These are phyloP conservation scores for Pestalotiopsis sp. DNA, from an alignment of 2,329 filamentous ascomycete species.

Conservation along the genomic window DNA sequence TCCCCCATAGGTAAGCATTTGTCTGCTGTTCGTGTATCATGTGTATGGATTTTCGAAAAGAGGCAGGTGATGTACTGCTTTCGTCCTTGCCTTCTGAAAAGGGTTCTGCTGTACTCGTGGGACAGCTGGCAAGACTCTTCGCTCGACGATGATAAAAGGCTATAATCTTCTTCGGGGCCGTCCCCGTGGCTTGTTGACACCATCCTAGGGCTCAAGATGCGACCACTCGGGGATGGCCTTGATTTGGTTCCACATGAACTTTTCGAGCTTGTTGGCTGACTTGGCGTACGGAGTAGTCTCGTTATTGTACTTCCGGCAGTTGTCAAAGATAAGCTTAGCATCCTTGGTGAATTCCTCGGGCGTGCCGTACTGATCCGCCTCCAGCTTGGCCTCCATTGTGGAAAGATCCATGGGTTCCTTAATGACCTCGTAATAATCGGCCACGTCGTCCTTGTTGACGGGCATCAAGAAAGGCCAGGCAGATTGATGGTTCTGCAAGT, in stretches of 20 bases:
- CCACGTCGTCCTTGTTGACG: conserved; percentile 92
- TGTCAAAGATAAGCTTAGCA: conserved; percentile 87
- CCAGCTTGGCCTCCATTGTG: conserved; percentile 95
- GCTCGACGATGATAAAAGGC: background rate
- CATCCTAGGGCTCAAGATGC: conserved; percentile 51
- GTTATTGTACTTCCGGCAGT: conserved; percentile 95
- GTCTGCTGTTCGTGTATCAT: background rate
- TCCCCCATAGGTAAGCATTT: background rate
- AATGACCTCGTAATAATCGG: conserved; percentile 99
- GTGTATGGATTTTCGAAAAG: background rate
- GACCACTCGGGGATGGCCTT: conserved; percentile 93
- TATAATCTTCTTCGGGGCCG: conserved; percentile 6
- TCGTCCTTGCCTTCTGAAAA: background rate
- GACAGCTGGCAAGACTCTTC: background rate
- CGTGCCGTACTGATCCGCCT: conserved; percentile 87
- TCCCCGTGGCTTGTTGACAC: conserved; percentile 6
- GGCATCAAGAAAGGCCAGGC: conserved; percentile 95
- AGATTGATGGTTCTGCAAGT: conserved; percentile 89
- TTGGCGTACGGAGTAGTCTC: conserved; percentile 95
- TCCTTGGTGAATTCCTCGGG: conserved; percentile 94
- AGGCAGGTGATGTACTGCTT: background rate
- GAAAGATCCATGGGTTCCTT: conserved; percentile 95
- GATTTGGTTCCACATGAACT: conserved; percentile 94
- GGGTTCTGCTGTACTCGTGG: background rate
- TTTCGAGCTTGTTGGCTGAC: conserved; percentile 88